Evolutionary conservation across 768 basidiomycete species (phyloP), one percentile per base, ranked within the genome.

Genomic region (Suillus brevipes): DNA sequence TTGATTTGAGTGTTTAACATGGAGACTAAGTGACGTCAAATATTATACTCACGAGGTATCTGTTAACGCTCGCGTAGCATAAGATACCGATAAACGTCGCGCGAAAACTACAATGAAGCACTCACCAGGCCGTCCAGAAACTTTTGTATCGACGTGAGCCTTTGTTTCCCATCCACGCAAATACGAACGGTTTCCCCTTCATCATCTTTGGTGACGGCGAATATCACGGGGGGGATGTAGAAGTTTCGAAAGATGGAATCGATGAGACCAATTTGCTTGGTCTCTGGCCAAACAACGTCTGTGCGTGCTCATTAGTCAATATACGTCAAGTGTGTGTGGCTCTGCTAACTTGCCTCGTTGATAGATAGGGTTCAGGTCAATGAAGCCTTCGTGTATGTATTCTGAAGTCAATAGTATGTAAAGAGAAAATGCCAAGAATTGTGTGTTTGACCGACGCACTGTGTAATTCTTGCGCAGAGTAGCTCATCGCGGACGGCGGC

Each of bases 211-310:
- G 74, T 71, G 2, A 82, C 76, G 0, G 80, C 78, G 56, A 85
- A 85, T 50, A 87, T 80, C 50, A 85, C 74, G 0, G 82, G 84
- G 0, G 84, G 84, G 6, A 85, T 77, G 67, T 84, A 84, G 78
- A 76, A 81, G 78, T 91, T 84, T 63, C 81, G 78, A 53, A 81
- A 83, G 20, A 84, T 77, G 0, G 83, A 85, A 68, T 85, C 82
- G 9, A 87, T 76, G 55, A 87, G 77, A 52, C 77, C 78, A 66
- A 80, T 81, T 69, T 92, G 89, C 69, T 92, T 92, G 53, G 74
- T 73, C 61, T 84, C 83, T 0, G 89, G 81, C 92, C 92, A 94
- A 3, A 94, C 92, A 23, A 94, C 81, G 63, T 90, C 92, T 93
- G 52, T 20, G 60, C 9, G 25, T 34, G 59, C 16, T 25, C 28